phyloP scores from a whole-genome alignment of 352 stramenopile species.

The Pythium volutum region DNA sequence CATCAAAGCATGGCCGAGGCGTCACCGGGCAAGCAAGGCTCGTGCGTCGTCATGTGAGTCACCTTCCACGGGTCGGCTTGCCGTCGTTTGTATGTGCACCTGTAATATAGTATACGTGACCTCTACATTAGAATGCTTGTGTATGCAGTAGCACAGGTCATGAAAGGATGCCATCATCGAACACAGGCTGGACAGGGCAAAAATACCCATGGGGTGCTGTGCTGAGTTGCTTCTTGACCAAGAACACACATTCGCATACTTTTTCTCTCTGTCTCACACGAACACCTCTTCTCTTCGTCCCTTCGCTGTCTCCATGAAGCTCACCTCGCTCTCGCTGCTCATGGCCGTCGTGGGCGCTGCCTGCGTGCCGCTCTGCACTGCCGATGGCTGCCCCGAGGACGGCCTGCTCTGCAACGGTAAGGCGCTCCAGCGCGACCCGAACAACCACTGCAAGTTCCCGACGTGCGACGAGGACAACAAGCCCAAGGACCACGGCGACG shows the following conservation, averaged over 20 bases:
- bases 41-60: constrained; percentile 17
- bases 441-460: constrained; percentile 28
- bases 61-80: neutral
- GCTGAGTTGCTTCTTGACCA: too few relatives aligned
- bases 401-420: constrained; percentile 25
- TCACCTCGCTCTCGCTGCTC: neutral
- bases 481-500: neutral
- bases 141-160: neutral
- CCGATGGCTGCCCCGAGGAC: constrained; percentile 34
- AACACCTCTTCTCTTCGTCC: neutral
- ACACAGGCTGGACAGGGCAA: neutral
- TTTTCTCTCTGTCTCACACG: neutral
- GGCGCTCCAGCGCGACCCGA: constrained; percentile 27
- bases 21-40: constrained; percentile 16
- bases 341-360: neutral
- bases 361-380: neutral
- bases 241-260: neutral
- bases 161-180: neutral
- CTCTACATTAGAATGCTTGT: neutral
- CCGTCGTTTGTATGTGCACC: neutral
- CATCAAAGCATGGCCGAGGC: neutral
- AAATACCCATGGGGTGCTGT: neutral
- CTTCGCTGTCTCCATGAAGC: neutral
- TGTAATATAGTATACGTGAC: constrained; percentile 11
- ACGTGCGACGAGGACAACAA: neutral